Evolutionary conservation across 2,329 filamentous ascomycete species (phyloP).

Genomic region (Colletotrichum cordylinicola): DNA sequence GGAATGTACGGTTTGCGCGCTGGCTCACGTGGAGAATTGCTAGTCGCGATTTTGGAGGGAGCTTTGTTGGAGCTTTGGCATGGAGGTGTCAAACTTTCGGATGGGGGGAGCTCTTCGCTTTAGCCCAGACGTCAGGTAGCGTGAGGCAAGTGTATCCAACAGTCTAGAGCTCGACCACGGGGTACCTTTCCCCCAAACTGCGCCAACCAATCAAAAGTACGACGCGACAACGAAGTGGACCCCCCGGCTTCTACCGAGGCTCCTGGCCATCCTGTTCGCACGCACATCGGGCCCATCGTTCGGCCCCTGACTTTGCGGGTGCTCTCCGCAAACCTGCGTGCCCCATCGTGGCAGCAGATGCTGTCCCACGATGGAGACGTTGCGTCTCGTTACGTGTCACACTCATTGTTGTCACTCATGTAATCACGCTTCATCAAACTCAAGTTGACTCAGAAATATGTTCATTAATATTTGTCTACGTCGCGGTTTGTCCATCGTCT

Average conservation of each 20-base stretch:
- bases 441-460: slow-evolving; percentile 24
- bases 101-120: not conserved
- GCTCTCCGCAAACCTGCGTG: not conserved
- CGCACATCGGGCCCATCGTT: not conserved
- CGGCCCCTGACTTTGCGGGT: not conserved
- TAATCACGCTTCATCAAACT: not conserved
- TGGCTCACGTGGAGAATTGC: not conserved
- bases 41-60: not conserved
- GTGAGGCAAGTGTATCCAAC: not conserved
- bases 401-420: not conserved
- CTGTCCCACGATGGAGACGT: not conserved
- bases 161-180: not conserved
- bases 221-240: slow-evolving; percentile 3
- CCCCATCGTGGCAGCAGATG: not conserved
- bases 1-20: not conserved
- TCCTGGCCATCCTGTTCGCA: not conserved
- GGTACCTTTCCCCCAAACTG: not conserved
- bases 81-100: not conserved
- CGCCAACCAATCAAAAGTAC: not conserved
- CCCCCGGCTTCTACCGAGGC: slow-evolving; percentile 9
- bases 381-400: not conserved
- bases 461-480: slow-evolving; percentile 46
- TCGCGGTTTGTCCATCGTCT: slow-evolving; percentile 26
- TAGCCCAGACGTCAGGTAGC: not conserved
- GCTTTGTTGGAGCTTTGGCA: not conserved